phyloP scores from a whole-genome alignment of 1,139 yeast genomes.

The Nadsonia commutata region DNA sequence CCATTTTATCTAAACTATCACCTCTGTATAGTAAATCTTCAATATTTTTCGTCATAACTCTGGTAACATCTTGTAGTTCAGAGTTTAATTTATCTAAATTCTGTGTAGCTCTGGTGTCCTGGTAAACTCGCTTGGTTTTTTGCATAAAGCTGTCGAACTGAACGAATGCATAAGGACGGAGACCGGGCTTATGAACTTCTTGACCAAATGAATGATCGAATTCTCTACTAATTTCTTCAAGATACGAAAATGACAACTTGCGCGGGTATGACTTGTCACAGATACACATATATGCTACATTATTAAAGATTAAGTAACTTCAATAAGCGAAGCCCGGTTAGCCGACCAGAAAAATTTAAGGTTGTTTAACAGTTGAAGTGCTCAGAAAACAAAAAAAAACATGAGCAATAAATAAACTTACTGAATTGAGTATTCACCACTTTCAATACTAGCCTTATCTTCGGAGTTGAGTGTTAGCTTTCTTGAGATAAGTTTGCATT shows the following conservation, averaged over 20 bases:
- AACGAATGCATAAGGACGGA: slow-evolving; percentile 82
- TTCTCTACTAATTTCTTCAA: slow-evolving; percentile 69
- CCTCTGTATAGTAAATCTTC: slow-evolving; percentile 92
- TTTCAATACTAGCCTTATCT: slow-evolving; percentile 73
- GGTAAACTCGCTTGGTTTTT: slow-evolving; percentile 78
- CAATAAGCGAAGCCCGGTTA: not conserved
- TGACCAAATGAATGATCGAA: slow-evolving; percentile 66
- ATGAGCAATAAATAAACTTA: slow-evolving; percentile 12
- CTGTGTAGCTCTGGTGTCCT: slow-evolving; percentile 80
- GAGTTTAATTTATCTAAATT: slow-evolving; percentile 74
- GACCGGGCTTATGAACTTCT: slow-evolving; percentile 46
- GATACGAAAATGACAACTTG: slow-evolving; percentile 76
- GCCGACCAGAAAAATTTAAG: not conserved
- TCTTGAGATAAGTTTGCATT: slow-evolving; percentile 62
- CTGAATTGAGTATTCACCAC: slow-evolving; percentile 62
- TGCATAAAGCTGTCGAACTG: slow-evolving; percentile 72
- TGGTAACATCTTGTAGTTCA: slow-evolving; percentile 85
- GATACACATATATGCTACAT: slow-evolving; percentile 62
- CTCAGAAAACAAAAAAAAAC: too few species aligned
- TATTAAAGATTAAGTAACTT: slow-evolving; percentile 43
- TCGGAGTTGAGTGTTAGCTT: slow-evolving; percentile 72
- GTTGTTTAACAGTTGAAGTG: not conserved
- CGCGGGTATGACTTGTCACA: slow-evolving; percentile 72
- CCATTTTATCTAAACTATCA: slow-evolving; percentile 81
- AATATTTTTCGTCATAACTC: slow-evolving; percentile 90